phyloP scores from a whole-genome alignment of 1,139 yeast species.

The Zygotorulaspora mrakii region DNA sequence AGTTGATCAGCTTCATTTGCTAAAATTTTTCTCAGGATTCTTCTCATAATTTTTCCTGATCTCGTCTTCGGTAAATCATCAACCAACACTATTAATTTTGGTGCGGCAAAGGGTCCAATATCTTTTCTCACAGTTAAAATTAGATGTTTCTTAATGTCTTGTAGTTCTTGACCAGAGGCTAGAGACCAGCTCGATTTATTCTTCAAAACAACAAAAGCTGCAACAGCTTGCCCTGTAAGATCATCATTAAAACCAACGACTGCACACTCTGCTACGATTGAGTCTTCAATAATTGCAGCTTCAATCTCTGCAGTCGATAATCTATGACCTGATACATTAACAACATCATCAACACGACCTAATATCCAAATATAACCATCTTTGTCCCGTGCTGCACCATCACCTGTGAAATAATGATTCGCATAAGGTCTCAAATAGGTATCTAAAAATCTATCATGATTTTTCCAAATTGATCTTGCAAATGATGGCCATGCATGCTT shows the following conservation, averaged over 20 bases:
- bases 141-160: conserved; percentile 63
- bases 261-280: conserved; percentile 69
- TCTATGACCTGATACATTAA: conserved; percentile 76
- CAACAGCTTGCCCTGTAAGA: conserved; percentile 79
- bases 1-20: conserved; percentile 77
- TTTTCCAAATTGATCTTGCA: conserved; percentile 71
- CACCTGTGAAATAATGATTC: conserved; percentile 72
- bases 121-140: conserved; percentile 71
- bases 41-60: conserved; percentile 81
- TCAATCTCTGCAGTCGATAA: conserved; percentile 80
- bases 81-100: conserved; percentile 64
- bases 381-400: conserved; percentile 75
- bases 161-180: conserved; percentile 44
- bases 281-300: conserved; percentile 70
- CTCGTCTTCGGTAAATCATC: conserved; percentile 81
- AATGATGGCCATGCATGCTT: conserved; percentile 77
- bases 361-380: conserved; percentile 78
- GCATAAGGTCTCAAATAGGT: conserved; percentile 70
- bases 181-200: conserved; percentile 39
- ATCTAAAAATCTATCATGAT: conserved; percentile 62
- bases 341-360: conserved; percentile 82
- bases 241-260: conserved; percentile 81
- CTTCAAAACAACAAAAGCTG: conserved; percentile 72
- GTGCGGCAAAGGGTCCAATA: conserved; percentile 83
- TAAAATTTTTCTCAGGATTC: conserved; percentile 70